Conservation (phyloP, 2,329 filamentous ascomycete genomes). For the Zymoseptoria passerinii region DNA sequence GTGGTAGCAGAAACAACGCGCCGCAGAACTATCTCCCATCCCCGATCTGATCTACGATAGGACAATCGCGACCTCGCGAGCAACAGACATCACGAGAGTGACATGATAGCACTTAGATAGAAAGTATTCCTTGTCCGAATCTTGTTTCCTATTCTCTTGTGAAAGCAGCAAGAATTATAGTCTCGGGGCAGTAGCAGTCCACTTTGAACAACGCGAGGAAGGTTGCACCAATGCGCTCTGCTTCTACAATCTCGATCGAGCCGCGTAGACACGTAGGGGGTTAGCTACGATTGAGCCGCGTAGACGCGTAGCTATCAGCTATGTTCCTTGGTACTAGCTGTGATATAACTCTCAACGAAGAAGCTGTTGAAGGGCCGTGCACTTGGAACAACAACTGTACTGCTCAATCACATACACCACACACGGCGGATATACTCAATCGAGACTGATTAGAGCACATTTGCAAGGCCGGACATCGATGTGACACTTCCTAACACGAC, state of each 20-base stretch:
- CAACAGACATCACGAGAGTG: not conserved
- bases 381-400: not conserved
- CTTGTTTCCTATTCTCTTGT: not conserved
- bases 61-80: not conserved
- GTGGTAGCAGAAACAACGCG: not conserved
- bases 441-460: not conserved
- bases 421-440: not conserved
- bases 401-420: not conserved
- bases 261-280: too few relatives aligned
- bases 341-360: not conserved
- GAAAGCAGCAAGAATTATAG: not conserved
- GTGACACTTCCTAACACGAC: not conserved
- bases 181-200: not conserved
- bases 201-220: not conserved
- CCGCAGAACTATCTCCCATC: not conserved
- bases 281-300: not conserved
- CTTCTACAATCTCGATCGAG: not conserved
- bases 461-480: not conserved
- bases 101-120: not conserved
- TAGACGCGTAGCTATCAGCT: not conserved
- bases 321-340: not conserved
- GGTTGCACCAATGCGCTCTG: not conserved
- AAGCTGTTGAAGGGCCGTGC: not conserved
- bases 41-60: not conserved
- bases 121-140: not conserved